phyloP scores from a whole-genome alignment of 805 yeast genomes.

The Komagataella phaffii region DNA sequence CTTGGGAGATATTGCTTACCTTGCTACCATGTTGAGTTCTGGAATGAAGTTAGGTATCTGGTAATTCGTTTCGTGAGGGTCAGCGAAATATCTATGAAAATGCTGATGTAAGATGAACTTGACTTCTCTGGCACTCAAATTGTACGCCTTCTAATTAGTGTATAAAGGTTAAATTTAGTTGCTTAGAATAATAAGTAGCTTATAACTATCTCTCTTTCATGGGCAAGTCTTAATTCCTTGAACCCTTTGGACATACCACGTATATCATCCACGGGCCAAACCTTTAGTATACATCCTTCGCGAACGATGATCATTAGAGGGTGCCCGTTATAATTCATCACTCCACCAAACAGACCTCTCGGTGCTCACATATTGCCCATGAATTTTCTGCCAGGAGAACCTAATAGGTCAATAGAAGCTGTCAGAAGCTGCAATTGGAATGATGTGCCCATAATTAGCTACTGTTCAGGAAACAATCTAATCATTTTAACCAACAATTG shows the following conservation, averaged over 20 bases:
- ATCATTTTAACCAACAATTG: constrained; percentile 45
- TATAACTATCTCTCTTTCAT: neutral
- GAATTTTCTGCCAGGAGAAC: constrained; percentile 78
- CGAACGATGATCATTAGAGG: neutral
- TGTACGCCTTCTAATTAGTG: no score
- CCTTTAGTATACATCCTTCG: neutral
- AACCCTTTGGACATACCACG: neutral
- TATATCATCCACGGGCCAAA: neutral
- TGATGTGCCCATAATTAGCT: constrained; percentile 46
- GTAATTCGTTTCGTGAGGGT: no score
- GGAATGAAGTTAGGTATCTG: neutral
- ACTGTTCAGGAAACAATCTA: constrained; percentile 82
- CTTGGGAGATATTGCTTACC: constrained; percentile 17
- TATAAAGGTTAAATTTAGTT: neutral
- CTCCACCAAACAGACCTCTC: neutral
- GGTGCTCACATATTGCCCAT: constrained; percentile 31
- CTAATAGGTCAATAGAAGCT: constrained; percentile 42
- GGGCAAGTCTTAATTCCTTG: neutral
- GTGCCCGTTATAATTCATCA: neutral
- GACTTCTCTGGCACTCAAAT: neutral
- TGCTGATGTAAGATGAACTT: neutral
- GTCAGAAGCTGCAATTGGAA: constrained; percentile 56
- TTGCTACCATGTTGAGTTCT: constrained; percentile 33
- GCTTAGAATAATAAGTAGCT: neutral
- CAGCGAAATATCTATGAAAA: neutral